Base-by-base conservation (phyloP, 2,329 filamentous ascomycete genomes). In the Claviceps sp. region DNA sequence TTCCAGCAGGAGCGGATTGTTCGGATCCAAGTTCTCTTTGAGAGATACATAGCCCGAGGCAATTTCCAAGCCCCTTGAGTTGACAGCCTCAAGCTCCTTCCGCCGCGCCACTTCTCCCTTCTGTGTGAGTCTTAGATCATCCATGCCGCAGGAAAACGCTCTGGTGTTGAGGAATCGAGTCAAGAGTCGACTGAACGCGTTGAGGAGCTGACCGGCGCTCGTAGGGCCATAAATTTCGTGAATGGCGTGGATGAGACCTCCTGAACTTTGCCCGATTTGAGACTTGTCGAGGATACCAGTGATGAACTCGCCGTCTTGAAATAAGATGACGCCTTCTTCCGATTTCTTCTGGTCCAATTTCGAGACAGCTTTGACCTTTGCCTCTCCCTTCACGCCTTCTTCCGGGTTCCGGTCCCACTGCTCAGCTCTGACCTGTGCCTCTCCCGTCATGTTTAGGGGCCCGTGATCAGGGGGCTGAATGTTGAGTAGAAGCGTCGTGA, bases 121-220 rank as follows among this genome's bases (percentile, higher is more conserved):
- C 1, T 78, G 73, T 0, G 91, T 97, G 49, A 98, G 79, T 53
- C 86, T 81, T 53, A 98, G 75, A 73, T 98, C 94, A 61, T 98
- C 91, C 68, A 98, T 95, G 64, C 94, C 94, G 66, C 93, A 98
- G 57, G 88, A 93, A 66, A 97, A 97, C 1, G 91, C 93, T 49
- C 90, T 80, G 83, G 96, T 95, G 63, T 93, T 87, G 54, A 97
- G 76, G 57, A 90, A 85, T 61, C 90, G 85, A 0, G 93, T 98
- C 56, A 98, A 71, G 26, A 98, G 75, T 52, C 93, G 82, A 50
- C 93, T 93, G 51, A 98, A 76, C 59, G 91, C 85, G 72, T 89
- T 94, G 50, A 98, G 79, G 9, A 95, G 73, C 63, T 88, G 88
- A 37, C 93, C 91, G 20, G 93, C 91, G 56, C 85, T 77, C 16